phyloP scores from a whole-genome alignment of 2,329 filamentous ascomycete genomes.

The Laburnicola sp. region DNA sequence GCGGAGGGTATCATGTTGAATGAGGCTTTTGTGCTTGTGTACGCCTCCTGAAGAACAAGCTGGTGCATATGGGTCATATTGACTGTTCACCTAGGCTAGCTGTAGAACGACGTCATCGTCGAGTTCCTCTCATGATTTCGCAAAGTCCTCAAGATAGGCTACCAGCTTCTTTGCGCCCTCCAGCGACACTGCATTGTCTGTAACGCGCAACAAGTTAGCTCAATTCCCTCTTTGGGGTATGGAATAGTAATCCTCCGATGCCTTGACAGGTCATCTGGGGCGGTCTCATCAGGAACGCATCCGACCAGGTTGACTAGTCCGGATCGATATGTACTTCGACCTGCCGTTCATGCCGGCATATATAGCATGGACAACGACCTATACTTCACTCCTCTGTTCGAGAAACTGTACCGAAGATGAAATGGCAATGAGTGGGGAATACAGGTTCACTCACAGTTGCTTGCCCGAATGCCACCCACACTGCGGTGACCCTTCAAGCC shows the following conservation, averaged over 20 bases:
- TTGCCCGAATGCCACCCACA: slow-evolving; percentile 82
- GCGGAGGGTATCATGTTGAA: slow-evolving; percentile 32
- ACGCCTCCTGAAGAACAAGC: slow-evolving; percentile 2
- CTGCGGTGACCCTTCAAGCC: slow-evolving; percentile 88
- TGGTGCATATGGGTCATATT: background rate
- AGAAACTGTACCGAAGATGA: slow-evolving; percentile 8
- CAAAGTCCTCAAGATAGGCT: slow-evolving; percentile 65
- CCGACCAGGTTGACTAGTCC: slow-evolving; percentile 1
- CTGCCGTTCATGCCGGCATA: slow-evolving; percentile 12
- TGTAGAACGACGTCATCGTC: slow-evolving; percentile 16
- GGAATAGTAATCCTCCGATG: slow-evolving; percentile 18
- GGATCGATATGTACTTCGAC: background rate
- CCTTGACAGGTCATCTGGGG: slow-evolving; percentile 5
- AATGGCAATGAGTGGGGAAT: slow-evolving; percentile 7
- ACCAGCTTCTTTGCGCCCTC: slow-evolving; percentile 70
- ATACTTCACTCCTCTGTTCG: slow-evolving; percentile 11
- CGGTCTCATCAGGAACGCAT: slow-evolving; percentile 7
- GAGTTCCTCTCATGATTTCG: slow-evolving; percentile 37
- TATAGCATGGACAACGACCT: slow-evolving; percentile 19
- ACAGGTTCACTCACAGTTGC: slow-evolving; percentile 63
- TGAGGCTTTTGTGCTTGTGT: slow-evolving; percentile 17
- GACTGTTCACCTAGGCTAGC: slow-evolving; percentile 7
- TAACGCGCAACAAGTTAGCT: slow-evolving; percentile 24
- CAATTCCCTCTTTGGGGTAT: slow-evolving; percentile 2
- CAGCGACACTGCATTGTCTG: slow-evolving; percentile 75